Conservation (phyloP, 441 rosid species). For the Hypseocharis bilobata region DNA sequence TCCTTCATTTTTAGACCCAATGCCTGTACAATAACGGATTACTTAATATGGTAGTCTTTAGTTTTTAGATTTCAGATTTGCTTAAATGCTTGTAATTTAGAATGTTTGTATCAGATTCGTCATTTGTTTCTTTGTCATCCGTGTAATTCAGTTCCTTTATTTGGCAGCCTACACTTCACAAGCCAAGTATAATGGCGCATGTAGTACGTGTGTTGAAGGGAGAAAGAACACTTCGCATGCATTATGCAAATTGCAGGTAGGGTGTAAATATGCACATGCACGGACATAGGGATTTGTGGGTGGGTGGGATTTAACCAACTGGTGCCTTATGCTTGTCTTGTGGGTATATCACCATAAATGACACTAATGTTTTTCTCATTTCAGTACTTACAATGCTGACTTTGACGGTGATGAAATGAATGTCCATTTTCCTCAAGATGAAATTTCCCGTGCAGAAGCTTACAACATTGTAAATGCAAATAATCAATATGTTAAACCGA, state of each 20-base stretch:
- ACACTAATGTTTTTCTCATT: constrained; percentile 17
- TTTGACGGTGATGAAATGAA: constrained; percentile 99
- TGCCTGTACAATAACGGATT: neutral
- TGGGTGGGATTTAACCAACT: too few relatives aligned
- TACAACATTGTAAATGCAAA: constrained; percentile 97
- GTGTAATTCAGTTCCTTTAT: constrained; percentile 23
- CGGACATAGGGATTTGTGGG: neutral
- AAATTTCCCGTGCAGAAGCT: constrained; percentile 97
- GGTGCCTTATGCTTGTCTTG: too few relatives aligned
- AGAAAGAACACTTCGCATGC: constrained; percentile 96
- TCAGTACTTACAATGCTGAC: constrained; percentile 98
- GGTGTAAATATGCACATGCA: too few relatives aligned
- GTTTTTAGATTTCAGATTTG: neutral
- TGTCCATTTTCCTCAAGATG: constrained; percentile 99
- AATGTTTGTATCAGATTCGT: neutral
- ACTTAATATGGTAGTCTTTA: neutral
- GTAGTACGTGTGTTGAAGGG: constrained; percentile 85
- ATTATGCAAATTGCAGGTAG: constrained; percentile 99
- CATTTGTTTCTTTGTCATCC: constrained; percentile 1
- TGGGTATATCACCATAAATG: constrained; percentile 2
- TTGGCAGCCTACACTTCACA: constrained; percentile 98
- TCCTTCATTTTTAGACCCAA: neutral
- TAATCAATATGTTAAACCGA: constrained; percentile 89
- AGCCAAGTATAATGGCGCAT: constrained; percentile 98
- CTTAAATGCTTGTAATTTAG: constrained; percentile 1